These are phyloP conservation scores for Priceomyces fermenticarens DNA, from an alignment of 805 yeast genomes.

Conservation along the genomic window DNA sequence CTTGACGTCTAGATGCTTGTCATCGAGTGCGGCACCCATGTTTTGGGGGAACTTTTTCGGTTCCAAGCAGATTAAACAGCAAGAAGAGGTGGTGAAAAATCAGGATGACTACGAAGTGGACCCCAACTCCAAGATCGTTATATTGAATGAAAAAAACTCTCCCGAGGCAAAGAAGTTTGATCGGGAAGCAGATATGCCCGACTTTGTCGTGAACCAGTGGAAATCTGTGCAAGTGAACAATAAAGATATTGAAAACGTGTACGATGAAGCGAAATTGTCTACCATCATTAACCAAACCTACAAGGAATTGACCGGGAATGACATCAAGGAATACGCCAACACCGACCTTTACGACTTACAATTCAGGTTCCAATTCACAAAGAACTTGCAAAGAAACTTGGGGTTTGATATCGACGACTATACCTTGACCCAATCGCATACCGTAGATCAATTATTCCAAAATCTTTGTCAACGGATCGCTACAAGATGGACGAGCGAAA, in stretches of 20 bases:
- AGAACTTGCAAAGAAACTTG: slow-evolving; percentile 45
- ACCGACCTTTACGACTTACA: slow-evolving; percentile 38
- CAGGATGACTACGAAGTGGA: slow-evolving; percentile 37
- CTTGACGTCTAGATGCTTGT: not conserved
- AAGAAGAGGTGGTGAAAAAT: slow-evolving; percentile 34
- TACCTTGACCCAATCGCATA: slow-evolving; percentile 39
- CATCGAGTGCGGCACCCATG: not conserved
- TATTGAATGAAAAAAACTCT: slow-evolving; percentile 35
- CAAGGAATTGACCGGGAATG: slow-evolving; percentile 14
- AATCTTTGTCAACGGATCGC: slow-evolving; percentile 41
- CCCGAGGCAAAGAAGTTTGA: slow-evolving; percentile 25
- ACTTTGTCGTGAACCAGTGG: slow-evolving; percentile 36
- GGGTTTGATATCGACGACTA: slow-evolving; percentile 55
- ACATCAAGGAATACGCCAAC: slow-evolving; percentile 13
- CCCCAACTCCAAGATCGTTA: slow-evolving; percentile 28
- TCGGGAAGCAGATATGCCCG: slow-evolving; percentile 30
- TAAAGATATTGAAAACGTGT: slow-evolving; percentile 27
- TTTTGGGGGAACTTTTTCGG: slow-evolving; percentile 36
- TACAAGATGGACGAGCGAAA: slow-evolving; percentile 50
- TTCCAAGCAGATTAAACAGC: slow-evolving; percentile 25
- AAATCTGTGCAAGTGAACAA: slow-evolving; percentile 20
- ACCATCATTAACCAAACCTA: slow-evolving; percentile 24
- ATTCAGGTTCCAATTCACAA: slow-evolving; percentile 48
- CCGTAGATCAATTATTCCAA: slow-evolving; percentile 34
- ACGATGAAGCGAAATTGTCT: slow-evolving; percentile 20